Evolutionary conservation across 2,329 filamentous ascomycete genomes (phyloP), one percentile per base, ranked within the genome.

Genomic region (Colletotrichum tropicale): DNA sequence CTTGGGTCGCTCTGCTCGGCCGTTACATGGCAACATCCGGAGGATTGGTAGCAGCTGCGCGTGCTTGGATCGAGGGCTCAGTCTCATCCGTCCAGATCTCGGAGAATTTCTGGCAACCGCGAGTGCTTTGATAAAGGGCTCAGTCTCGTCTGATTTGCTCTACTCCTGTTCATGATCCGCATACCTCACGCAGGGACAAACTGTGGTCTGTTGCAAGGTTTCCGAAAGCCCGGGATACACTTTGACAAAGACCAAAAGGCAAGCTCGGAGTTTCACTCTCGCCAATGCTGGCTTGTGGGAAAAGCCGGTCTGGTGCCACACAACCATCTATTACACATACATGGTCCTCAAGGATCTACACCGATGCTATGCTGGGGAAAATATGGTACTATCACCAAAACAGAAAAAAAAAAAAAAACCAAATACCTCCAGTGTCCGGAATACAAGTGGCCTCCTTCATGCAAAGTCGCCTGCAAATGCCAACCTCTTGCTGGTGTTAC

Each of bases 311-410:
- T 62, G 61, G 62, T 60, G 32, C 30, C 36, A 18, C 15, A 66
- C 15, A 66, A 48, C 38, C 67, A 48, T 74, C 48, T 71, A 61
- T 61, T 68, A 26, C 55, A 72, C 52, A 21, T 52, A 71, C 71
- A 71, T 48, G 28, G 15, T 66, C n/a, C 28, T 36, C 34, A 38
- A 60, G 26, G 43, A 60, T 66, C 21, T 66, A 66, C 67, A 71
- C 52, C 72, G 70, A 66, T 61, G 68, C 72, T 66, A 74, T 74
- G 72, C 72, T 70, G 28, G n/a, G 55, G 55, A 48, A 56, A 61
- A 61, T 21, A 28, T 30, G 52, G 13, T n/a, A 56, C 24, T 55
- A 36, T 48, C n/a, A 26, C 18, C 43, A 38, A 48, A 58, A 32
- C 56, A 30, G 56, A 15, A 15, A 34, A 15, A 34, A 32, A 34